These are phyloP conservation scores for Ilyonectria sp. DNA, from an alignment of 2,329 filamentous ascomycete genomes.

Conservation along the genomic window DNA sequence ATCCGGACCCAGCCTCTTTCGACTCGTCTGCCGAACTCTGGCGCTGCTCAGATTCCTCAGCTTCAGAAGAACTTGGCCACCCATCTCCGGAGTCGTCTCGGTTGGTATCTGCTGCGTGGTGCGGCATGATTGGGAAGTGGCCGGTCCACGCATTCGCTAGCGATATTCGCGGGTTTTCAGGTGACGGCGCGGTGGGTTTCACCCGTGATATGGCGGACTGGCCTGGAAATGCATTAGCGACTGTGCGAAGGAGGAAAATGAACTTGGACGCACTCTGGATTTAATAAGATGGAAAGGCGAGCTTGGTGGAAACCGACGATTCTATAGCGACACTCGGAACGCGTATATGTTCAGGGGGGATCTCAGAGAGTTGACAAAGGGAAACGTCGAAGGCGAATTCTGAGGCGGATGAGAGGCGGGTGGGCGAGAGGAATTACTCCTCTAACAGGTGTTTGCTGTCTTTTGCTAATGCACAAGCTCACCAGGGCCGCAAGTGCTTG, in stretches of 20 bases:
- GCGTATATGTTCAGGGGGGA: neutral
- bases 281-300: neutral
- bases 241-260: neutral
- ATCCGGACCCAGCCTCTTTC: constrained; percentile 4
- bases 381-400: neutral
- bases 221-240: neutral
- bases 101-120: no score
- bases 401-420: neutral
- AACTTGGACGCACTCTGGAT: neutral
- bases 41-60: neutral
- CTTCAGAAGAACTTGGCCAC: neutral
- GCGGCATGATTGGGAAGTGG: neutral
- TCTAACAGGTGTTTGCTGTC: neutral
- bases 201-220: no score
- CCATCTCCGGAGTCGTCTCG: neutral
- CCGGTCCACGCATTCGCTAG: neutral
- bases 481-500: neutral
- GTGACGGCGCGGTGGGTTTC: neutral
- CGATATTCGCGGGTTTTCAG: neutral
- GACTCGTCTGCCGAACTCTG: constrained; percentile 7
- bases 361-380: neutral
- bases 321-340: neutral
- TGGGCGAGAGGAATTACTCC: neutral
- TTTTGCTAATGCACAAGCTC: neutral
- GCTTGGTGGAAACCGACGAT: neutral